Evolutionary conservation across 108 stramenopile species (phyloP), one percentile per base, ranked within the genome.

Genomic region (Epipyxis sp.): DNA sequence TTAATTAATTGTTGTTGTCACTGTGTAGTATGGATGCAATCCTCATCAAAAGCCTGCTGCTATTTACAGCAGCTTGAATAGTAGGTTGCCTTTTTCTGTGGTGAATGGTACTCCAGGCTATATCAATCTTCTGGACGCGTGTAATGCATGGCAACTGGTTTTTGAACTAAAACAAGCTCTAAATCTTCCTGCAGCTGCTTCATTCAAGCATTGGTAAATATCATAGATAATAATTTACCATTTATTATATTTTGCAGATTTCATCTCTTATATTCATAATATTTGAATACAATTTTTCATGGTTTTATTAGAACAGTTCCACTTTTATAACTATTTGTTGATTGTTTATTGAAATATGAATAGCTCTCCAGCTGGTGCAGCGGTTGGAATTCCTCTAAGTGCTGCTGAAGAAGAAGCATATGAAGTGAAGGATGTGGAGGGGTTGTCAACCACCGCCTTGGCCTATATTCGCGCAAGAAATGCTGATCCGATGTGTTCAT

Each of bases 181-280:
- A 50, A 32, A 65, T 25, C 85, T 94, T 69, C 89, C 95, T 2
- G 94, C 96, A n/a, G 96, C 98, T 1, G 86, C 95, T 50, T 92
- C 91, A 46, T 98, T 98, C 88, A 98, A 98, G 86, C 98, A 99
- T 86, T 94, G 95, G 44, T n/a, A n/a, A n/a, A n/a, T n/a, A n/a
- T n/a, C n/a, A n/a, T n/a, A n/a, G n/a, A n/a, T n/a, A n/a, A n/a
- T n/a, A n/a, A n/a, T n/a, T n/a, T n/a, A n/a, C n/a, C n/a, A n/a
- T n/a, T n/a, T n/a, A n/a, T n/a, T n/a, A n/a, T n/a, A n/a, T n/a
- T n/a, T n/a, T n/a, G n/a, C n/a, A n/a, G n/a, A n/a, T n/a, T n/a
- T n/a, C n/a, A n/a, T n/a, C n/a, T n/a, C n/a, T n/a, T n/a, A n/a
- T n/a, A n/a, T n/a, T n/a, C n/a, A n/a, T n/a, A n/a, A n/a, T n/a